Base-by-base conservation (phyloP, 2,329 filamentous ascomycete species). In the Verticillium longisporum region DNA sequence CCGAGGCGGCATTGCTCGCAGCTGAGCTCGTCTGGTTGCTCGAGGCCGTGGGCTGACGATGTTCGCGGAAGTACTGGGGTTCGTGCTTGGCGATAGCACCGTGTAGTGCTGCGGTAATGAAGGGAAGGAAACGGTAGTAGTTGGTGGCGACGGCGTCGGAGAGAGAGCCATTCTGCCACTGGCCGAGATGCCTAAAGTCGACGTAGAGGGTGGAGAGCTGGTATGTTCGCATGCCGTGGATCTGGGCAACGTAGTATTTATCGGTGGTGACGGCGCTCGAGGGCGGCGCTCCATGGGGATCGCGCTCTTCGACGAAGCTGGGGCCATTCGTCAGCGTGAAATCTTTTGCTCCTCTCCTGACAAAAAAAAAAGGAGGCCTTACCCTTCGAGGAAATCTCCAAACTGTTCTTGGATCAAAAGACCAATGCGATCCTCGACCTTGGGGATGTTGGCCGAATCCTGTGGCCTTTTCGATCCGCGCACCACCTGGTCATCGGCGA, bases 41-140 rank as follows among this genome's bases (percentile, higher is more conserved):
- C 15, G 89, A 89, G 56, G 88, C 86, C 2, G 88, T 89, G 6
- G 92, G 88, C 73, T 97, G 92, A 59, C 92, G 87, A 78, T 98
- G 94, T 70, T 96, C 90, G 68, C 91, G 86, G 78, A 96, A 98
- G 78, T 98, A 99, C 71, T 90, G 84, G 5, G 95, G 91, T 74
- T 97, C 94, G 77, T 97, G 89, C 77, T 96, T 96, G 67, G 91
- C 89, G 68, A 99, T 96, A 75, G 96, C 86, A 70, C 92, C 96
- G 77, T 99, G 92, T 54, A 99, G 80, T 32, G 89, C 93, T 65
- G 90, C 87, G 26, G 90, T 92, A 69, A 99, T 85, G 73, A 95
- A 99, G 2, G 95, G 95, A 31, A 96, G 83, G 73, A 97, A 97
- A 67, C 95, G 91, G 75, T 97, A 98, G 80, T 97, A 98, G 71